phyloP scores from a whole-genome alignment of 768 basidiomycete genomes.

The Trichaptum fuscoviolaceum region DNA sequence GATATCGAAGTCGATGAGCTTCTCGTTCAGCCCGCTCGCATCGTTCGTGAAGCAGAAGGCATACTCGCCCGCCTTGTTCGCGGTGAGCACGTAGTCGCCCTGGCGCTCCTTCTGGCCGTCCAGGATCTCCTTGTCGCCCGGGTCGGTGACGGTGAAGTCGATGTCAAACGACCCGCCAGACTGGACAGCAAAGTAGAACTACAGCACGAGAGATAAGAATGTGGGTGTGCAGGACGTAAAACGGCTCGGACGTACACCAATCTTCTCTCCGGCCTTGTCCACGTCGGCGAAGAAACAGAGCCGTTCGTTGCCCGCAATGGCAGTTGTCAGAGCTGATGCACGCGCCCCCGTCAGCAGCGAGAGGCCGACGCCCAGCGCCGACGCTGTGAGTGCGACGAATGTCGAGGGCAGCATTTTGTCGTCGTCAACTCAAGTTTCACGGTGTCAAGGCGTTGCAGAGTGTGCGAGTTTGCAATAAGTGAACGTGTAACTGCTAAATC shows the following conservation, averaged over 20 bases:
- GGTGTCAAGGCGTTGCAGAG: neutral
- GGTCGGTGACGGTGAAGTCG: constrained; percentile 90
- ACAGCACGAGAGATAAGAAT: constrained; percentile 15
- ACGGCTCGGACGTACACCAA: constrained; percentile 53
- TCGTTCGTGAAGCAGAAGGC: constrained; percentile 98
- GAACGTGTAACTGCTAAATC: neutral
- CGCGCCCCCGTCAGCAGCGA: constrained; percentile 16
- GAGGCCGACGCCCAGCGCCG: constrained; percentile 4
- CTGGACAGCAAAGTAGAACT: constrained; percentile 99
- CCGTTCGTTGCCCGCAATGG: constrained; percentile 72
- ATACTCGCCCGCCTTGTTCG: constrained; percentile 86
- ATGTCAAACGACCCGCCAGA: constrained; percentile 96
- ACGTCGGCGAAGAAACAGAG: constrained; percentile 95
- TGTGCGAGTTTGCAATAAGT: neutral
- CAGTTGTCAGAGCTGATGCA: constrained; percentile 74
- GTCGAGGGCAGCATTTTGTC: neutral
- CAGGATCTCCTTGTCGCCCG: constrained; percentile 80
- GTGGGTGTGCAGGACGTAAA: constrained; percentile 3
- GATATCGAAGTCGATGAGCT: constrained; percentile 93
- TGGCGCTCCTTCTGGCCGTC: constrained; percentile 88
- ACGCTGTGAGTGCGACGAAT: neutral
- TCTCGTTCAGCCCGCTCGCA: constrained; percentile 90
- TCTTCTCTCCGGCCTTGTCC: constrained; percentile 92
- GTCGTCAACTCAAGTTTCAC: neutral
- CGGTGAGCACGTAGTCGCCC: constrained; percentile 96